phyloP scores from a whole-genome alignment of 2,329 filamentous ascomycete species.

The Trichophyton rubrum region DNA sequence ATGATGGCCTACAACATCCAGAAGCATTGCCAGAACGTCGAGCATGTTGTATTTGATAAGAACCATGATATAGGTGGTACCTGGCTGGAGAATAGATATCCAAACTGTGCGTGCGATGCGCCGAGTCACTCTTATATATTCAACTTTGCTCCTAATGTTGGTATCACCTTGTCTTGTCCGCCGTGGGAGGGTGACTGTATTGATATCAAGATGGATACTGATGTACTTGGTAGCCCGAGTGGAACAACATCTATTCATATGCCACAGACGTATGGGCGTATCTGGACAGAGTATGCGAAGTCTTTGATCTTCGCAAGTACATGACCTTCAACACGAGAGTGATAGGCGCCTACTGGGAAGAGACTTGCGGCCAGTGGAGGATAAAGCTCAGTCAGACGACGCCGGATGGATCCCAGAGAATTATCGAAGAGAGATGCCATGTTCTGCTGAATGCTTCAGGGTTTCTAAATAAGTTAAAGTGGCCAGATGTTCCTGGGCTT shows the following conservation, averaged over 20 bases:
- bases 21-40: constrained; percentile 27
- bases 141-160: constrained; percentile 31
- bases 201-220: neutral
- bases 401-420: constrained; percentile 21
- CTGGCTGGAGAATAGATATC: constrained; percentile 27
- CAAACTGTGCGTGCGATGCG: constrained; percentile 35
- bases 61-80: constrained; percentile 28
- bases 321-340: constrained; percentile 42
- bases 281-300: constrained; percentile 37
- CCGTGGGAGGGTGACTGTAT: neutral
- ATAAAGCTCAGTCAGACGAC: constrained; percentile 35
- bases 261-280: constrained; percentile 39
- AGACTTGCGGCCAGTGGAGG: constrained; percentile 38
- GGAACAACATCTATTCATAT: constrained; percentile 37
- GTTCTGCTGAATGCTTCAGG: constrained; percentile 30
- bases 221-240: constrained; percentile 27
- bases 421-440: constrained; percentile 23
- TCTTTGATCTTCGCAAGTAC: constrained; percentile 39
- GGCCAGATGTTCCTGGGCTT: constrained; percentile 36
- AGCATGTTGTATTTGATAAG: constrained; percentile 23
- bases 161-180: constrained; percentile 3
- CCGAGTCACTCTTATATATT: constrained; percentile 36
- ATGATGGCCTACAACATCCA: constrained; percentile 27
- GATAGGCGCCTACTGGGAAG: constrained; percentile 38
- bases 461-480: constrained; percentile 32